These are phyloP conservation scores for Candida endomychidarum DNA, from an alignment of 805 yeast genomes.

Conservation along the genomic window DNA sequence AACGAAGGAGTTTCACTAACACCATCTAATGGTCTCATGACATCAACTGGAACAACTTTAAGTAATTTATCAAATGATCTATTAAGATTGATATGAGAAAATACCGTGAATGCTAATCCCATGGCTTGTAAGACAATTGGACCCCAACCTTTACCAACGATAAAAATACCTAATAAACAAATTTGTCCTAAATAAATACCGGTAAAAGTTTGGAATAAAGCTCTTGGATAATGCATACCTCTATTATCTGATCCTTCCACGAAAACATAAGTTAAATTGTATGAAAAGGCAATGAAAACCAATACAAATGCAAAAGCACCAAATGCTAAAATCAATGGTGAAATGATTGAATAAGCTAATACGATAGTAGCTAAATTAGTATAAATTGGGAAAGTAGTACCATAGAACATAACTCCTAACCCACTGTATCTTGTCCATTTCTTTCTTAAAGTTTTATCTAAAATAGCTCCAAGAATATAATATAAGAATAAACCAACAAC, in stretches of 20 bases:
- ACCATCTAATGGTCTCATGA: constrained; percentile 79
- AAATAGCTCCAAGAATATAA: constrained; percentile 53
- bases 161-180: constrained; percentile 82
- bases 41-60: constrained; percentile 61
- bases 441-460: constrained; percentile 68
- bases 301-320: constrained; percentile 68
- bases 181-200: constrained; percentile 89
- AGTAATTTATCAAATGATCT: constrained; percentile 65
- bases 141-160: constrained; percentile 94
- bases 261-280: constrained; percentile 72
- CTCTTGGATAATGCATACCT: constrained; percentile 85
- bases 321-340: constrained; percentile 82
- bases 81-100: constrained; percentile 64
- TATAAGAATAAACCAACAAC: constrained; percentile 56
- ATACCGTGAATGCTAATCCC: constrained; percentile 61
- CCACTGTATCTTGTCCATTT: constrained; percentile 59
- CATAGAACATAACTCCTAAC: constrained; percentile 61
- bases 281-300: constrained; percentile 72
- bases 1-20: constrained; percentile 60
- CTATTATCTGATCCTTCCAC: constrained; percentile 69
- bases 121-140: constrained; percentile 78
- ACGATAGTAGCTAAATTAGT: constrained; percentile 69
- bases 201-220: constrained; percentile 81
- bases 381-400: constrained; percentile 75
- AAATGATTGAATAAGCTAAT: constrained; percentile 66